A percentile compares a stretch with the other conserved stretches of the same genome.
These are phyloP conservation scores for Actinomortierella ambigua DNA, from an alignment of 371 early-diverging fungal species.

Conservation along the genomic window DNA sequence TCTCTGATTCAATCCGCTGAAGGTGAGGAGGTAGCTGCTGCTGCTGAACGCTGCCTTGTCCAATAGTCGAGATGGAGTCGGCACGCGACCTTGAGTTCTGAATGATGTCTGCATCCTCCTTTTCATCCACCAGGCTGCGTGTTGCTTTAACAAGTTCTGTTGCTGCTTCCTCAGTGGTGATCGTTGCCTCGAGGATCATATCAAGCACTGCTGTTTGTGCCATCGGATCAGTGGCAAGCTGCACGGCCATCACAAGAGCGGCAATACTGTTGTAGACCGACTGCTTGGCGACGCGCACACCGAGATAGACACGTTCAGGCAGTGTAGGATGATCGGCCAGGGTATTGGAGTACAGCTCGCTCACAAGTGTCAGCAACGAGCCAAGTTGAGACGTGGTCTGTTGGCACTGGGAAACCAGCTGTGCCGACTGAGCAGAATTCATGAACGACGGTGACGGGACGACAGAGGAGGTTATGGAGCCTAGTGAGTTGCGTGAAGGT, in stretches of 20 bases:
- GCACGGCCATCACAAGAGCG: constrained; percentile 67
- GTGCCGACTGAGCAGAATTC: constrained; percentile 43
- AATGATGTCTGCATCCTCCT: constrained; percentile 18
- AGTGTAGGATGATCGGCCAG: constrained; percentile 43
- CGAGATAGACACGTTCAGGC: constrained; percentile 51
- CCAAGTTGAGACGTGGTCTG: constrained; percentile 41
- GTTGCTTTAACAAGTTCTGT: constrained; percentile 15
- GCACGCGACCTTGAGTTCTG: constrained; percentile 5
- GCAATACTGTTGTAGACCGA: constrained; percentile 71
- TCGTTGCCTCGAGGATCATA: constrained; percentile 34
- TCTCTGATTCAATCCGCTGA: constrained; percentile 11
- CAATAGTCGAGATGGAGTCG: constrained; percentile 13
- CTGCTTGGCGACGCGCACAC: constrained; percentile 70
- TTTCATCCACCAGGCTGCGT: constrained; percentile 19
- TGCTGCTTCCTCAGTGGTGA: constrained; percentile 29
- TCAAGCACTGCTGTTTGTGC: constrained; percentile 40
- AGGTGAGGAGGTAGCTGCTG: constrained; percentile 4
- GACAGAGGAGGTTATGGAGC: neutral
- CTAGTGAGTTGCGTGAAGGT: constrained; percentile 13
- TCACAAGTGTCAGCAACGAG: constrained; percentile 33
- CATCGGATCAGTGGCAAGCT: constrained; percentile 61
- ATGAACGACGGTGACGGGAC: constrained; percentile 12
- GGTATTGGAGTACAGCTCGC: constrained; percentile 44
- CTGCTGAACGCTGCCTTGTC: no score
- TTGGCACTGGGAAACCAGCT: constrained; percentile 43